Base-by-base conservation (phyloP, 2,329 filamentous ascomycete species). In the Clarireedia monteithiana region DNA sequence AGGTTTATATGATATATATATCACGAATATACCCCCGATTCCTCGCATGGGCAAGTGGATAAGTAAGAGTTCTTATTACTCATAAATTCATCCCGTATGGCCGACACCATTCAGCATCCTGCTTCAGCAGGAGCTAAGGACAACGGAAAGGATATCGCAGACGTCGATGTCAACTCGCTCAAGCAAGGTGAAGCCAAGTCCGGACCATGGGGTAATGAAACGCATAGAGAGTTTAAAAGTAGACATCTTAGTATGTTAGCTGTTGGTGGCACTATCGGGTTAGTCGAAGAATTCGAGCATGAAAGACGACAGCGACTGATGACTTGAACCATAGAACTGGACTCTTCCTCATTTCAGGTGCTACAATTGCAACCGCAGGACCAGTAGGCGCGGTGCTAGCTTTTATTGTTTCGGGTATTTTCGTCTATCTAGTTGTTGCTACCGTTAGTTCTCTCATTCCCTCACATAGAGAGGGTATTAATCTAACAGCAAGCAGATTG, bases 361-460 rank as follows among this genome's bases (percentile, higher is more conserved):
- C 49, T 20, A 51, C 49, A 5, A 51, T 51, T 3, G 38, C 49
- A 15, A 51, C 49, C 3, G 49, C 49, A 12, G 49, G 49, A 10
- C 39, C 50, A 5, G 17, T 52, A 6, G 39, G 26, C 5, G 39
- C 39, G 4, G n/a, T 52, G 3, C 12, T 46, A 6, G 42, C 42
- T 23, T 50, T 50, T 9, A 50, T 50, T 5, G 20, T 50, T 23
- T n/a, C 48, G 7, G 48, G 48, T 7, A 20, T 50, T 30, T 50
- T 50, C 17, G 48, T 50, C 9, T 50, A 50, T 30, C 14, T 50
- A 15, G 48, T 50, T 50, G 48, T 50, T n/a, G 48, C 48, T n/a
- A 50, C 48, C 0, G 48, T 50, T n/a, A 40, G 48, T 50, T 17
- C 9, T 36, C n/a, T 5, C 1, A 20, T 23, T 5, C 23, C 5